These are phyloP conservation scores for Leishmania gerbilli DNA, from an alignment of 208 protist species.

Conservation along the genomic window DNA sequence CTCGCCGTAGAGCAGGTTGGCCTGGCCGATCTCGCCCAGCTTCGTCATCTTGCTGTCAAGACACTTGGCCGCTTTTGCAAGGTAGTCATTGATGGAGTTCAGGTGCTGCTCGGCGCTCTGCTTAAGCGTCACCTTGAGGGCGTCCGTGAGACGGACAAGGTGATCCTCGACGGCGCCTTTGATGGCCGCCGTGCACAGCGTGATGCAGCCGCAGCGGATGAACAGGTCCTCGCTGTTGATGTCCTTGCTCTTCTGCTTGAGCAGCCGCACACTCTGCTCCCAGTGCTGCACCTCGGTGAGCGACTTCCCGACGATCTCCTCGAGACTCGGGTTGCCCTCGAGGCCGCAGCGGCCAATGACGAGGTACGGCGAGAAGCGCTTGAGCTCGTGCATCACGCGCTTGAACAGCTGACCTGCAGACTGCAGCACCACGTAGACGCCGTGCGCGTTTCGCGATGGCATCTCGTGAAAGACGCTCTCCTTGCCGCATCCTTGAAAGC, in stretches of 20 bases:
- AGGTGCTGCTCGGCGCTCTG: slow-evolving; percentile 85
- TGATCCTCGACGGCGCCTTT: slow-evolving; percentile 95
- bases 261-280: slow-evolving; percentile 94
- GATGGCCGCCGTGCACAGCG: slow-evolving; percentile 91
- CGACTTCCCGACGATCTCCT: slow-evolving; percentile 87
- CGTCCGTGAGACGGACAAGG: slow-evolving; percentile 88
- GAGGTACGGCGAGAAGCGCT: slow-evolving; percentile 88
- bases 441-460: slow-evolving; percentile 84
- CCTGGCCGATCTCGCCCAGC: slow-evolving; percentile 93
- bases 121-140: slow-evolving; percentile 85
- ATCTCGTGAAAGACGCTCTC: slow-evolving; percentile 84
- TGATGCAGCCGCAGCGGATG: slow-evolving; percentile 95
- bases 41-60: slow-evolving; percentile 90
- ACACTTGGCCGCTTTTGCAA: slow-evolving; percentile 64
- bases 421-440: slow-evolving; percentile 91
- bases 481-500: slow-evolving; percentile 89
- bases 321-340: slow-evolving; percentile 73
- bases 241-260: slow-evolving; percentile 96
- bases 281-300: slow-evolving; percentile 94
- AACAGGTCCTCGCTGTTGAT: slow-evolving; percentile 93
- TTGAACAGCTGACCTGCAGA: slow-evolving; percentile 93
- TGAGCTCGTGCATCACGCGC: slow-evolving; percentile 83
- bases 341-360: slow-evolving; percentile 90
- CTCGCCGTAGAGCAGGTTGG: slow-evolving; percentile 80
- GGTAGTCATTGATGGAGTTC: slow-evolving; percentile 82